Evolutionary conservation across 2,329 filamentous ascomycete genomes (phyloP).

Genomic region (Daldinia eschscholtzii): DNA sequence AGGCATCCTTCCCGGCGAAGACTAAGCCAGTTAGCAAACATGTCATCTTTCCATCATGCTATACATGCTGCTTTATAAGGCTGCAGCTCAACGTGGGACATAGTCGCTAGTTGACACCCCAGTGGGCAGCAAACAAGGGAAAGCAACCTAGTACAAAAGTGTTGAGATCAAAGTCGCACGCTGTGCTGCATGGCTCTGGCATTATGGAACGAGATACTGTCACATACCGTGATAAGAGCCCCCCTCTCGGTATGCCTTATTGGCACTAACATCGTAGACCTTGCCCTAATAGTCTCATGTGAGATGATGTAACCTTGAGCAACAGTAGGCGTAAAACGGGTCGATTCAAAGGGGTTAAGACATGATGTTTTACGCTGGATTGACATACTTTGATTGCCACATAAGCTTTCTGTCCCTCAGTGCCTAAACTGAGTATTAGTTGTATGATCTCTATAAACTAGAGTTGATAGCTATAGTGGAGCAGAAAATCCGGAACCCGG

Average conservation of each 20-base stretch:
- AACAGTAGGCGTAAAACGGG: background rate
- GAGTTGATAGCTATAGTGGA: background rate
- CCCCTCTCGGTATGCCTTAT: constrained; percentile 84
- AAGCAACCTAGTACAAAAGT: background rate
- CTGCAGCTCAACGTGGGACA: constrained; percentile 30
- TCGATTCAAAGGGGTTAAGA: constrained; percentile 4
- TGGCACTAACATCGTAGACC: constrained; percentile 93
- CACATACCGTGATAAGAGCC: constrained; percentile 86
- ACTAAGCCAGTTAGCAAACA: constrained; percentile 66
- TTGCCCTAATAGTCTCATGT: constrained; percentile 72
- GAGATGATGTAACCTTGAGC: background rate
- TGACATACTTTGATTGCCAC: constrained; percentile 75
- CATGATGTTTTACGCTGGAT: background rate
- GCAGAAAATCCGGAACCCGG: background rate
- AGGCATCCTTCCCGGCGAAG: constrained; percentile 95
- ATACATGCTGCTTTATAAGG: constrained; percentile 19
- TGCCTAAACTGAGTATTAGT: constrained; percentile 62
- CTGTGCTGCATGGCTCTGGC: constrained; percentile 5
- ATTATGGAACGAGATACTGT: constrained; percentile 12
- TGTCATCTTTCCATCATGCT: constrained; percentile 7
- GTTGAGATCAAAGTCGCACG: constrained; percentile 4
- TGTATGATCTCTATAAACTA: background rate
- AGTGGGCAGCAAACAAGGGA: constrained; percentile 28
- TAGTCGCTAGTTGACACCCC: background rate
- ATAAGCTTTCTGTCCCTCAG: constrained; percentile 73